These are phyloP conservation scores for Chlorella variabilis DNA, from an alignment of 163 green algal genomes.

Conservation along the genomic window DNA sequence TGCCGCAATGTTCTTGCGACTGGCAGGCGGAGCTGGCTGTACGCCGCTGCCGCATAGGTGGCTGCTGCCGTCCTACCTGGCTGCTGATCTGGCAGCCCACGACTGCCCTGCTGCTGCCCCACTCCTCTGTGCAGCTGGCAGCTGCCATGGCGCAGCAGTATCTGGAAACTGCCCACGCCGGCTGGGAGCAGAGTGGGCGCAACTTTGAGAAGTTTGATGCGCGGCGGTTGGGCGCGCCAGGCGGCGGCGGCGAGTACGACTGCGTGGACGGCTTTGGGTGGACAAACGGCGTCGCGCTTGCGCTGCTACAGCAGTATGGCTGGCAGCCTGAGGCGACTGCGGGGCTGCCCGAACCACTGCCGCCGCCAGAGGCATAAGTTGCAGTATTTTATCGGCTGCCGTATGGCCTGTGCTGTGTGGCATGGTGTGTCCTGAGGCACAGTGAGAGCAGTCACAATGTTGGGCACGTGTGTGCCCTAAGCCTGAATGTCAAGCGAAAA, in stretches of 20 bases:
- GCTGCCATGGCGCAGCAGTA: conserved; percentile 44
- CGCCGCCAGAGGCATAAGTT: no score
- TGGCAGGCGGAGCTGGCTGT: no score
- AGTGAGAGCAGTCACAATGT: no score
- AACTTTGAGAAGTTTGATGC: conserved; percentile 66
- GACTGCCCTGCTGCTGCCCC: no score
- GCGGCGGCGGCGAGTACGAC: conserved; percentile 84
- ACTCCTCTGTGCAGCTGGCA: conserved; percentile 45
- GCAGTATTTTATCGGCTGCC: no score
- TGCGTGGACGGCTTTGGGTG: conserved; percentile 93
- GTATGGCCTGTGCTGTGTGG: no score
- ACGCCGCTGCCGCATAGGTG: no score
- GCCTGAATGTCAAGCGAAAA: no score
- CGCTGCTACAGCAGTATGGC: conserved; percentile 63
- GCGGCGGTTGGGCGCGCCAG: neutral
- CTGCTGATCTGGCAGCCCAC: neutral
- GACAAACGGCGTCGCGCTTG: conserved; percentile 87
- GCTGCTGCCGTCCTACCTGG: neutral
- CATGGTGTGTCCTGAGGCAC: no score
- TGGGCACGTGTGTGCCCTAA: no score
- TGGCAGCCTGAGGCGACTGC: neutral
- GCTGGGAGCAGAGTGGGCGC: conserved; percentile 38
- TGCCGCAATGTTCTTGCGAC: neutral
- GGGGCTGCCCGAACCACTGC: no score
- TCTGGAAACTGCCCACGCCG: conserved; percentile 30